These are phyloP conservation scores for Cardiospermum halicacabum DNA, from an alignment of 345 rosid species.

Conservation along the genomic window DNA sequence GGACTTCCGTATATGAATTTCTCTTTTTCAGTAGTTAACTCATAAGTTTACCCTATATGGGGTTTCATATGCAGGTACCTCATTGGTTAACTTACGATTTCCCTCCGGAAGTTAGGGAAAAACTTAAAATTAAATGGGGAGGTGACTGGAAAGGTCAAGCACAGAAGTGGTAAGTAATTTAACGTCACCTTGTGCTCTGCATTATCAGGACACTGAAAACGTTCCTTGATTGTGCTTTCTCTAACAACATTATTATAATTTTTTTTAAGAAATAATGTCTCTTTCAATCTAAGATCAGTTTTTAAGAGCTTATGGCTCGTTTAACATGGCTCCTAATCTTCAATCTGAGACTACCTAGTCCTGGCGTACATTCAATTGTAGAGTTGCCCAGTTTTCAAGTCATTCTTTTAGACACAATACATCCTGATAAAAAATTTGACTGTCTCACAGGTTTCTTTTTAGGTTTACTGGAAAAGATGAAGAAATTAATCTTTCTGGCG, in stretches of 20 bases:
- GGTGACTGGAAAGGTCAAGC: constrained; percentile 98
- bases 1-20: no score
- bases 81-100: constrained; percentile 88
- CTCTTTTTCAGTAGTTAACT: neutral
- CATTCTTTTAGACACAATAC: neutral
- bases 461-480: constrained; percentile 80
- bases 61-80: constrained; percentile 46
- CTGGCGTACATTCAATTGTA: neutral
- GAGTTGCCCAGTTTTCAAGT: neutral
- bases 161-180: constrained; percentile 73
- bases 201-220: no score
- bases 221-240: neutral
- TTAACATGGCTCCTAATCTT: neutral
- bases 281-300: neutral
- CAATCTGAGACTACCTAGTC: neutral
- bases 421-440: neutral
- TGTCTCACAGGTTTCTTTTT: constrained; percentile 64
- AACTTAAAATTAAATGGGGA: constrained; percentile 77
- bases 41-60: neutral
- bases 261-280: no score
- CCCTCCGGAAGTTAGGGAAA: constrained; percentile 85
- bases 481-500: constrained; percentile 84
- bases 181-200: neutral
- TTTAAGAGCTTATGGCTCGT: neutral
- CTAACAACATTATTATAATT: no score